Percentiles rank a stretch among this genome's conserved stretches.
Evolutionary conservation across 768 basidiomycete genomes (phyloP).

Genomic region (Serendipita sp.): DNA sequence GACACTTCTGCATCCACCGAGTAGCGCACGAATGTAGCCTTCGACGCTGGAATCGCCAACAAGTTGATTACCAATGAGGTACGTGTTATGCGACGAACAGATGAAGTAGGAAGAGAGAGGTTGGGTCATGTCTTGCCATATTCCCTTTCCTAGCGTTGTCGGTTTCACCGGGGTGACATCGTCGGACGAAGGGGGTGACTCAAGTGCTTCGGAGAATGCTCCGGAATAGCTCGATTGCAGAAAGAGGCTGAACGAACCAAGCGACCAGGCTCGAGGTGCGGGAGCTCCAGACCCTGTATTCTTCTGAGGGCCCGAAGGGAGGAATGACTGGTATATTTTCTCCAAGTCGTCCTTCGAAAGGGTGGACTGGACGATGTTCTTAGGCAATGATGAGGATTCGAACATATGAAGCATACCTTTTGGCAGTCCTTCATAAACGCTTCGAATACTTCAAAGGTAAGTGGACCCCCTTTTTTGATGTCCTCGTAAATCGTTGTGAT

Average conservation of each 20-base stretch:
- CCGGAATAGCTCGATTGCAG: constrained; percentile 67
- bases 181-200: background rate
- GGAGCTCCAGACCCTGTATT: background rate
- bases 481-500: constrained; percentile 36
- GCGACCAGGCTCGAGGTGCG: constrained; percentile 23
- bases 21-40: constrained; percentile 73
- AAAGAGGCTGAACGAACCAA: constrained; percentile 62
- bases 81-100: constrained; percentile 86
- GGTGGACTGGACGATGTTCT: constrained; percentile 14
- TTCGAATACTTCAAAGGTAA: constrained; percentile 29
- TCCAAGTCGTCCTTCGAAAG: background rate
- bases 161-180: background rate
- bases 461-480: constrained; percentile 15
- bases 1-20: constrained; percentile 82
- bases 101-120: constrained; percentile 81
- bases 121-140: constrained; percentile 75
- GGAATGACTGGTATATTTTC: background rate
- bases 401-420: constrained; percentile 24
- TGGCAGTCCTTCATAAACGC: constrained; percentile 38
- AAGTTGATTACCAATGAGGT: constrained; percentile 73
- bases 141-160: constrained; percentile 23
- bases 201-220: constrained; percentile 31
- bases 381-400: constrained; percentile 20
- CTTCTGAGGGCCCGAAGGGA: background rate
- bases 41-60: constrained; percentile 83